A percentile compares a stretch with the other conserved stretches of the same genome.
These are phyloP conservation scores for Medicago arabica DNA, from an alignment of 306 rosid species.

Conservation along the genomic window DNA sequence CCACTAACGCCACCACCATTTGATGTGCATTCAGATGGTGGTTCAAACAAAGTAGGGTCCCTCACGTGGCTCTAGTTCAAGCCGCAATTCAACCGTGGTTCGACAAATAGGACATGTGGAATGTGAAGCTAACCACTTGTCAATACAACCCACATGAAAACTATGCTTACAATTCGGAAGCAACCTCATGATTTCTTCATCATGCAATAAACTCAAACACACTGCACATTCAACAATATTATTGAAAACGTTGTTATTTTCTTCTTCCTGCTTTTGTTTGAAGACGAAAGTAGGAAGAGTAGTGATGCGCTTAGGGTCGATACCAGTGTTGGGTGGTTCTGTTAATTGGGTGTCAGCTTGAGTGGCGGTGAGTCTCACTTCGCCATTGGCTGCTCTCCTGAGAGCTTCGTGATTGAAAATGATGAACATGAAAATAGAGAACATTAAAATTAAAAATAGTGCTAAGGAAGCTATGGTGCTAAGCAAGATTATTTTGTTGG, in stretches of 20 bases:
- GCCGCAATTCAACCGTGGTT: slow-evolving; percentile 48
- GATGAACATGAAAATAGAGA: slow-evolving; percentile 64
- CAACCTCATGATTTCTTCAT: slow-evolving; percentile 51
- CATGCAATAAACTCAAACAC: slow-evolving; percentile 55
- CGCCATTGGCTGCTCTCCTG: slow-evolving; percentile 55
- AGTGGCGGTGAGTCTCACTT: slow-evolving; percentile 50
- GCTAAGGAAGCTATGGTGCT: slow-evolving; percentile 64
- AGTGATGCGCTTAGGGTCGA: slow-evolving; percentile 50
- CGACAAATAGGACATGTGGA: slow-evolving; percentile 72
- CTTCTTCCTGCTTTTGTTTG: slow-evolving; percentile 15
- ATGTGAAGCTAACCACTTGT: slow-evolving; percentile 59
- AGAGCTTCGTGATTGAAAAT: slow-evolving; percentile 67
- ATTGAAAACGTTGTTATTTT: not conserved
- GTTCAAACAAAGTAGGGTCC: slow-evolving; percentile 43
- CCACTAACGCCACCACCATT: slow-evolving; percentile 16
- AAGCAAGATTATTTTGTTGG: slow-evolving; percentile 63
- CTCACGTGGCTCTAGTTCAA: slow-evolving; percentile 56
- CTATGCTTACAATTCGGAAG: slow-evolving; percentile 69
- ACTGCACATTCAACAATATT: slow-evolving; percentile 56
- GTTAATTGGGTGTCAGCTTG: slow-evolving; percentile 33
- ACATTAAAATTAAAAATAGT: slow-evolving; percentile 55
- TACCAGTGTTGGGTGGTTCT: slow-evolving; percentile 53
- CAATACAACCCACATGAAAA: slow-evolving; percentile 66
- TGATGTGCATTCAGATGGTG: slow-evolving; percentile 46
- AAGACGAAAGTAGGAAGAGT: slow-evolving; percentile 55